Conservation (phyloP, 2,329 filamentous ascomycete genomes). For the Microdochium bolleyi region DNA sequence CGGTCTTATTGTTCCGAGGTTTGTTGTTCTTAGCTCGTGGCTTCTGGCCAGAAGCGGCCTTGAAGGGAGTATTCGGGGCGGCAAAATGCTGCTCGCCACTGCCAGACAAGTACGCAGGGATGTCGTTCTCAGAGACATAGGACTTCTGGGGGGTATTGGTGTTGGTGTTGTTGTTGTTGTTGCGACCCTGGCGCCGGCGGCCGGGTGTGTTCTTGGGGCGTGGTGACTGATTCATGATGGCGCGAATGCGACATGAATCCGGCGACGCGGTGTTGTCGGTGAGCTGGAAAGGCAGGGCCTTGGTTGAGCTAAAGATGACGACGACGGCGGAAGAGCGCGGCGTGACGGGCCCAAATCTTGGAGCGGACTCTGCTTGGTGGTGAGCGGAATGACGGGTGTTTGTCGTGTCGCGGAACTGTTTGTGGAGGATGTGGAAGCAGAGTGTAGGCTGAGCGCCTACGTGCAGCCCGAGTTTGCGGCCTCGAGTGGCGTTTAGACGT, state of each 20-base stretch:
- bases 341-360: too few species aligned
- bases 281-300: background rate
- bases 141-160: constrained; percentile 35
- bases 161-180: constrained; percentile 13
- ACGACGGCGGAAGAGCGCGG: background rate
- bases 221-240: constrained; percentile 24
- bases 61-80: constrained; percentile 37
- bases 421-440: background rate
- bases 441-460: background rate
- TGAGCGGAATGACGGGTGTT: background rate
- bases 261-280: constrained; percentile 2
- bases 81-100: constrained; percentile 14
- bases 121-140: constrained; percentile 54
- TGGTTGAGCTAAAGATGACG: background rate
- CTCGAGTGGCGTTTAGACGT: background rate
- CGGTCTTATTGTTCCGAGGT: constrained; percentile 21
- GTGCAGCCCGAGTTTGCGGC: background rate
- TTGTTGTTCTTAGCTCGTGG: constrained; percentile 15
- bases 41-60: constrained; percentile 25
- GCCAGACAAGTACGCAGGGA: constrained; percentile 18
- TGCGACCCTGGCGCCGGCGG: constrained; percentile 30
- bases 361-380: background rate
- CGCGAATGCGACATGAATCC: constrained; percentile 13
- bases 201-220: constrained; percentile 26
- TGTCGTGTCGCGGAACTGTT: background rate